Evolutionary conservation across 1,284 basidiomycete genomes (phyloP).

Genomic region (Ustilago tritici): DNA sequence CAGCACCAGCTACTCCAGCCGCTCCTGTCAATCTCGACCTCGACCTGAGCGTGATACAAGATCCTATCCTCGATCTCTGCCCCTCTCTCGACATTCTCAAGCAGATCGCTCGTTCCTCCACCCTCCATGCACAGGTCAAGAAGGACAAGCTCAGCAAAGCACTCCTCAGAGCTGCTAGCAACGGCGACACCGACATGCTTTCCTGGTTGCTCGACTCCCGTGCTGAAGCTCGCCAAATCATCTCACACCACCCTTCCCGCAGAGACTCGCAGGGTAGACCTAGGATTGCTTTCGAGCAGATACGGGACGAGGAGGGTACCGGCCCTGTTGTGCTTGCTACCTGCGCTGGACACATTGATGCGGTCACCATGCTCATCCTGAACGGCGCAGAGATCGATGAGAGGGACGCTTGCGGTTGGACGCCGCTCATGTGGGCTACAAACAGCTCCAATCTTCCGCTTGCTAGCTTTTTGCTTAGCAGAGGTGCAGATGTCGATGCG

Average conservation of each 20-base stretch:
- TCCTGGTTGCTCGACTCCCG: constrained; percentile 55
- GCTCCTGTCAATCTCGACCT: constrained; percentile 29
- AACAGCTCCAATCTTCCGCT: constrained; percentile 88
- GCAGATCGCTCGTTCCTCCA: constrained; percentile 28
- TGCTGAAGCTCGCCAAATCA: constrained; percentile 30
- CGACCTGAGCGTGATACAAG: constrained; percentile 41
- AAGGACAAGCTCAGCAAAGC: constrained; percentile 37
- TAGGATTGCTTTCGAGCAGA: constrained; percentile 25
- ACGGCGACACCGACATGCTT: constrained; percentile 60
- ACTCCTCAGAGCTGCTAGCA: constrained; percentile 52
- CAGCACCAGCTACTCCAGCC: neutral
- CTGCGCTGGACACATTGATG: constrained; percentile 60
- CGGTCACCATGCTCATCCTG: constrained; percentile 55
- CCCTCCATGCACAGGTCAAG: constrained; percentile 18
- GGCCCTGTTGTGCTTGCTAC: constrained; percentile 62
- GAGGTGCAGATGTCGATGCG: constrained; percentile 73
- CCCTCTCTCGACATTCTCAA: constrained; percentile 52
- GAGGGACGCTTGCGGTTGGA: constrained; percentile 78
- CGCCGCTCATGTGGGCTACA: constrained; percentile 92
- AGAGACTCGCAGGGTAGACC: constrained; percentile 21
- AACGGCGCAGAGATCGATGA: constrained; percentile 61
- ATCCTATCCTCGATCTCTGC: constrained; percentile 55
- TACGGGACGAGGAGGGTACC: constrained; percentile 56
- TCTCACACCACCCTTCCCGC: constrained; percentile 13
- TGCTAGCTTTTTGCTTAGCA: constrained; percentile 89